Percentiles rank a stretch among this genome's conserved stretches.
Evolutionary conservation across 202 grass and related monocot species (phyloP).

Genomic region (Panicum hallii): DNA sequence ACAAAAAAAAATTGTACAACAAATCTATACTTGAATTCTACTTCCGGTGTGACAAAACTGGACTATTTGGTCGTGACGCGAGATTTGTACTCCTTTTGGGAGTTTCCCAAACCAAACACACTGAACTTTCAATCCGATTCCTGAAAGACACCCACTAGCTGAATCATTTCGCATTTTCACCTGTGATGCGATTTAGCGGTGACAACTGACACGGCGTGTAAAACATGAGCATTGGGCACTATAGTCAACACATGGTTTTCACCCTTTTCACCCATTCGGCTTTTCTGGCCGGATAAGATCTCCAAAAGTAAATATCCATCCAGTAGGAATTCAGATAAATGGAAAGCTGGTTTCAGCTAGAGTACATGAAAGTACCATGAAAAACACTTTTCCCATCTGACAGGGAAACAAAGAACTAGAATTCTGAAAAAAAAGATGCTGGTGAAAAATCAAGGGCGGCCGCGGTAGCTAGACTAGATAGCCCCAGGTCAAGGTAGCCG

Average conservation of each 20-base stretch:
- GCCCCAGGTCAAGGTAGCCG: not conserved
- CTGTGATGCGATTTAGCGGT: not conserved
- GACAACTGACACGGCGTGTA: not conserved
- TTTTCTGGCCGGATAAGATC: slow-evolving; percentile 8
- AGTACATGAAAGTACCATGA: not conserved
- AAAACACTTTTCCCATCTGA: not conserved
- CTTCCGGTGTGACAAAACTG: not conserved
- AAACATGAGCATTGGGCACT: not conserved
- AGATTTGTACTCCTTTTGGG: not conserved
- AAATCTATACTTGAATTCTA: too few species aligned
- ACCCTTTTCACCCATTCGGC: not conserved
- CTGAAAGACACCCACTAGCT: not conserved
- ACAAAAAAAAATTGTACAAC: too few species aligned
- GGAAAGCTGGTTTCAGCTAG: not conserved
- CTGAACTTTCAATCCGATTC: not conserved
- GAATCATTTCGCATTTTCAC: not conserved
- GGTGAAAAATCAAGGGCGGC: not conserved
- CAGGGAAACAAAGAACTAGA: slow-evolving; percentile 9
- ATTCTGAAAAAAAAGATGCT: not conserved
- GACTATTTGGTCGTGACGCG: not conserved
- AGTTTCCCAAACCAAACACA: not conserved
- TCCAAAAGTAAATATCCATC: not conserved
- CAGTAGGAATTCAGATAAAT: not conserved
- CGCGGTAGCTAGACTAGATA: not conserved
- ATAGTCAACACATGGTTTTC: slow-evolving; percentile 2